Conservation (phyloP, 2,329 filamentous ascomycete genomes). For the Ramularia endophylla region DNA sequence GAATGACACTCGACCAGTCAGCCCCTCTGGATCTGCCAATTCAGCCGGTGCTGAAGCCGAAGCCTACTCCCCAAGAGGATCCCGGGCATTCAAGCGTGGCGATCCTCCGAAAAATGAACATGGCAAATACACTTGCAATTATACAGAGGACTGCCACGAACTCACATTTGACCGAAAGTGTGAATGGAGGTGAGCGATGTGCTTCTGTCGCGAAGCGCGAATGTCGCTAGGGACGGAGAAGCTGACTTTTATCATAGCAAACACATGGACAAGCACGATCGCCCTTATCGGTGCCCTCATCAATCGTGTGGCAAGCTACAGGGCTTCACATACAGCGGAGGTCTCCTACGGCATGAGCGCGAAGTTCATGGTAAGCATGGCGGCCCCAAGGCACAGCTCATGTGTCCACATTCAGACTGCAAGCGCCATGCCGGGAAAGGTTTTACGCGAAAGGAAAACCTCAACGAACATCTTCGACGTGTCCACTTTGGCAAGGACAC, state of each 20-base stretch:
- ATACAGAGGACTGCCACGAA: constrained; percentile 60
- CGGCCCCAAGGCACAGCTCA: constrained; percentile 77
- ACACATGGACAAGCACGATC: constrained; percentile 97
- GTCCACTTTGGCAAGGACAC: constrained; percentile 53
- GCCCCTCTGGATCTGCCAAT: background rate
- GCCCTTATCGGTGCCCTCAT: constrained; percentile 80
- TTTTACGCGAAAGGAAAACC: constrained; percentile 88
- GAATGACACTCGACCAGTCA: background rate
- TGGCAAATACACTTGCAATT: constrained; percentile 71
- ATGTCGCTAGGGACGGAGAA: constrained; percentile 1
- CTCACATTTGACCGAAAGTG: constrained; percentile 74
- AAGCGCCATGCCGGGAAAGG: constrained; percentile 83
- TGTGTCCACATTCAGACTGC: constrained; percentile 81
- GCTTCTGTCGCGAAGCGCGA: background rate
- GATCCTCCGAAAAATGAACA: constrained; percentile 59
- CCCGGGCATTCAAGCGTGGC: constrained; percentile 28
- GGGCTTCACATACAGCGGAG: constrained; percentile 92
- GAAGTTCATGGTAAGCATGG: constrained; percentile 91
- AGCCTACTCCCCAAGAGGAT: constrained; percentile 17
- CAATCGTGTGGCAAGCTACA: constrained; percentile 85
- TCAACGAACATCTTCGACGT: constrained; percentile 85
- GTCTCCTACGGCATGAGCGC: constrained; percentile 80
- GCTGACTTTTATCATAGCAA: constrained; percentile 54
- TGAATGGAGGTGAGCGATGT: constrained; percentile 77
- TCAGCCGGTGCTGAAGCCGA: constrained; percentile 2